Conservation (phyloP, 768 basidiomycete species). For the Chalciporus pseudorubinellus region DNA sequence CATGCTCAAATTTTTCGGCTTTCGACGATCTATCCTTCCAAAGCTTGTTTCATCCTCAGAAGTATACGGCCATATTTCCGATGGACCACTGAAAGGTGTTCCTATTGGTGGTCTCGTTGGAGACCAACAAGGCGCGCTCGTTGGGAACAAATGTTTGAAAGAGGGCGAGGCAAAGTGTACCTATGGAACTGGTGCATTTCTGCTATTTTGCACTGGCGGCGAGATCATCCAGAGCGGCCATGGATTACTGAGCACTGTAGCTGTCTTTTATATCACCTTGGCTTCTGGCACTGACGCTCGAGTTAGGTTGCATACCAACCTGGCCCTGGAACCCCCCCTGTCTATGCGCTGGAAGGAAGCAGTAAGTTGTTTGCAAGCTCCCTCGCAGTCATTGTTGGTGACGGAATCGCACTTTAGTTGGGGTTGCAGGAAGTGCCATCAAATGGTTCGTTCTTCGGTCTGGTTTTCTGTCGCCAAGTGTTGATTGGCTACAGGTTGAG, state of each 20-base stretch:
- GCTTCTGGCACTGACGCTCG: constrained; percentile 1
- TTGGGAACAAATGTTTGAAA: constrained; percentile 93
- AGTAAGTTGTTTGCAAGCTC: constrained; percentile 50
- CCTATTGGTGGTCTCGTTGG: constrained; percentile 92
- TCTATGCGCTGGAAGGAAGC: constrained; percentile 93
- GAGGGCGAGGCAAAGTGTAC: constrained; percentile 97
- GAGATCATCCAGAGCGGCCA: constrained; percentile 84
- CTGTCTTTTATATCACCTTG: constrained; percentile 10
- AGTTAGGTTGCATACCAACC: constrained; percentile 84
- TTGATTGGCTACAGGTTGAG: constrained; percentile 57
- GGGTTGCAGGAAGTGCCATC: constrained; percentile 92
- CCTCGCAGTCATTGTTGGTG: not conserved
- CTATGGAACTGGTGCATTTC: constrained; percentile 95
- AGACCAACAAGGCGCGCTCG: constrained; percentile 96
- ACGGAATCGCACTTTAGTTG: constrained; percentile 47
- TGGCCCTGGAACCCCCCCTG: constrained; percentile 70
- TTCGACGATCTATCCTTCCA: constrained; percentile 77
- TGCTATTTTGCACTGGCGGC: constrained; percentile 90
- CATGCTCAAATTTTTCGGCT: constrained; percentile 83
- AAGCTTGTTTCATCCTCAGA: constrained; percentile 88
- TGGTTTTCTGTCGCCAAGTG: not conserved
- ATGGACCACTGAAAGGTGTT: constrained; percentile 67
- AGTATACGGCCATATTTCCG: constrained; percentile 78
- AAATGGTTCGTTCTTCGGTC: constrained; percentile 61
- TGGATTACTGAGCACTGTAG: constrained; percentile 85